Conservation (phyloP, 306 rosid genomes). For the Trifolium pratense region DNA sequence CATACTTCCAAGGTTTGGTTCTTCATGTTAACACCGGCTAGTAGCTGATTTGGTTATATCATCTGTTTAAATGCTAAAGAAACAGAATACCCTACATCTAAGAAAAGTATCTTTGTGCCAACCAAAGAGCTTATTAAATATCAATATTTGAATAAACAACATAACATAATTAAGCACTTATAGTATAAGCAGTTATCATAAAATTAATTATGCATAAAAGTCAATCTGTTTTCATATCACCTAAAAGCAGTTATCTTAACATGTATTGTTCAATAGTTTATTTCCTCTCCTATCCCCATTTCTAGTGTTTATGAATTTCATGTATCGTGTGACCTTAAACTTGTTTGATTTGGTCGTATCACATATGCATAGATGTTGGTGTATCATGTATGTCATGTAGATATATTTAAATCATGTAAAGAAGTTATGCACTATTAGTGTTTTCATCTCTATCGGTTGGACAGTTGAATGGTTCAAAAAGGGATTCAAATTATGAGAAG, state of each 20-base stretch:
- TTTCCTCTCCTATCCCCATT: conserved; percentile 1
- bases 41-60: conserved; percentile 26
- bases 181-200: not conserved
- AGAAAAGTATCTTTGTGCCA: not conserved
- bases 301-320: conserved; percentile 25
- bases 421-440: conserved; percentile 52
- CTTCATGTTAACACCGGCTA: conserved; percentile 31
- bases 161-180: not conserved
- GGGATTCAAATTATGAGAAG: conserved; percentile 57
- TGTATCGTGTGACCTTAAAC: conserved; percentile 1
- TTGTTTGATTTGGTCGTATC: conserved; percentile 8
- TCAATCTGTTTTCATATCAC: not conserved
- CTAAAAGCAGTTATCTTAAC: not conserved
- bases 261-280: not conserved
- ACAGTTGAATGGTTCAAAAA: conserved; percentile 59
- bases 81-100: not conserved
- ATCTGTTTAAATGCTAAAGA: conserved; percentile 27
- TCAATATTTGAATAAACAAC: not conserved
- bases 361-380: not conserved
- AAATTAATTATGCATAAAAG: not conserved
- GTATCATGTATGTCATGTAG: conserved; percentile 19
- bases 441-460: conserved; percentile 59
- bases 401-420: conserved; percentile 36
- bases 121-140: conserved; percentile 7
- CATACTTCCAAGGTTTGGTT: conserved; percentile 79